phyloP scores from a whole-genome alignment of 306 rosid species.

The Prunus armeniaca region DNA sequence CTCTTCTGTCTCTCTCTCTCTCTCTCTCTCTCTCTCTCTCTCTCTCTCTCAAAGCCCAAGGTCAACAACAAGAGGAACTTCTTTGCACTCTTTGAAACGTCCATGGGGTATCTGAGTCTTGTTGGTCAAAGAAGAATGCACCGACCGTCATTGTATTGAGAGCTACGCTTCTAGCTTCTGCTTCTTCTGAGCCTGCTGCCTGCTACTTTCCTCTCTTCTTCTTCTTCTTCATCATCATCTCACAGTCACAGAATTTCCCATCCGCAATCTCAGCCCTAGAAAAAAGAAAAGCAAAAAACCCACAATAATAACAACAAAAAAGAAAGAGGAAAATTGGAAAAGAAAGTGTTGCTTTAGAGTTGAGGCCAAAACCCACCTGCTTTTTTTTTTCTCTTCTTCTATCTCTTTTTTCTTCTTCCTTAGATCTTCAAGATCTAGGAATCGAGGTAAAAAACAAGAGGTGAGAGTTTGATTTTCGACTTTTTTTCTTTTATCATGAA shows the following conservation, averaged over 20 bases:
- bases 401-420: neutral
- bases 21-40: neutral
- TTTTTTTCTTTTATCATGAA: slow-evolving; percentile 22
- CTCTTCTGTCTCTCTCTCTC: neutral
- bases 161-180: slow-evolving; percentile 19
- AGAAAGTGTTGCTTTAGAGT: neutral
- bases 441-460: neutral
- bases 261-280: slow-evolving; percentile 21
- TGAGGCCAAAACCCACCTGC: slow-evolving; percentile 5
- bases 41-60: slow-evolving; percentile 19
- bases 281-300: neutral
- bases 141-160: slow-evolving; percentile 36
- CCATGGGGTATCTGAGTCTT: slow-evolving; percentile 35
- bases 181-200: neutral
- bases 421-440: slow-evolving; percentile 26
- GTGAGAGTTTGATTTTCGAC: neutral
- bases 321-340: neutral
- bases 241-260: neutral
- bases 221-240: neutral
- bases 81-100: slow-evolving; percentile 33
- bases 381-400: neutral
- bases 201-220: neutral
- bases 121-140: slow-evolving; percentile 38
- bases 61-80: slow-evolving; percentile 37
- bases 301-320: neutral